Conservation (phyloP, 257 asterid genomes). For the Nicotiana noctiflora region DNA sequence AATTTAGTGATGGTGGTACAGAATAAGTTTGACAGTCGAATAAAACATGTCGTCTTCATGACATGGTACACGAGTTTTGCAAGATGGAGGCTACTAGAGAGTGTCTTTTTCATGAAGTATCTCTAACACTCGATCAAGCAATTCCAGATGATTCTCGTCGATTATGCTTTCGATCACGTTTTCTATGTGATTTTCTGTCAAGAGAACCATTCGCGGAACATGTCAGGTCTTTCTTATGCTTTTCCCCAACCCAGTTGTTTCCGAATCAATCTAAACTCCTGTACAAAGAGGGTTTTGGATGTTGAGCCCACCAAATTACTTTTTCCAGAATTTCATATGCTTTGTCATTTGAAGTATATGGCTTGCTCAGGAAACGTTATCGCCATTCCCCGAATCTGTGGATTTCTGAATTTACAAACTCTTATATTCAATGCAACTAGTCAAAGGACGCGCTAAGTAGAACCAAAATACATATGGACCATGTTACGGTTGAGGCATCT, state of each 20-base stretch:
- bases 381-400: not conserved
- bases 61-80: conserved; percentile 24
- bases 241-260: not conserved
- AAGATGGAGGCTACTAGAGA: not conserved
- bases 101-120: not conserved
- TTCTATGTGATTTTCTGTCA: too few relatives aligned
- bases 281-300: not conserved
- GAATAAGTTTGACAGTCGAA: conserved; percentile 6
- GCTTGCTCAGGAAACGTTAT: not conserved
- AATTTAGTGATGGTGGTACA: conserved; percentile 19
- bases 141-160: not conserved
- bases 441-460: not conserved
- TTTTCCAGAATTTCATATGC: not conserved
- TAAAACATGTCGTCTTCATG: conserved; percentile 19
- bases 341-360: not conserved
- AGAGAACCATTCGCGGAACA: not conserved
- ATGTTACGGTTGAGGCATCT: not conserved
- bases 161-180: not conserved
- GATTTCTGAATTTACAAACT: not conserved
- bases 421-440: not conserved
- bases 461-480: not conserved
- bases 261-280: not conserved
- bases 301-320: not conserved
- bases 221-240: not conserved
- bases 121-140: not conserved